Conservation (phyloP, 768 basidiomycete species). For the Tulasnella sp. region DNA sequence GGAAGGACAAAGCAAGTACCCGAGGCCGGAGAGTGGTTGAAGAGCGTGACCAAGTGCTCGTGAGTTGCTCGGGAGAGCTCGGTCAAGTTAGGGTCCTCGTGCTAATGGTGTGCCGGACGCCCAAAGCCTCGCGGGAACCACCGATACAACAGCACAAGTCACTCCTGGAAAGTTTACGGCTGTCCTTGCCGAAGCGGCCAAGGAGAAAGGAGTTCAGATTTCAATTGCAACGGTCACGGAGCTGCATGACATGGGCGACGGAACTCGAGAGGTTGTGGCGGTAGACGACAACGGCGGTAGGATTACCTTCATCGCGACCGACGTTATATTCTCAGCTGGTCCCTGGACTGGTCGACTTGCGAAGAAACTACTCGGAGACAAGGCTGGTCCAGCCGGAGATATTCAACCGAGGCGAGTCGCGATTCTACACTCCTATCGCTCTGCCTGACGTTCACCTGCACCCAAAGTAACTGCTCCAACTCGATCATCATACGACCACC, state of each 20-base stretch:
- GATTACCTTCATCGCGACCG: slow-evolving; percentile 29
- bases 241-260: slow-evolving; percentile 15
- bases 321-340: slow-evolving; percentile 44
- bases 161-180: slow-evolving; percentile 31
- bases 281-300: neutral
- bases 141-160: slow-evolving; percentile 31
- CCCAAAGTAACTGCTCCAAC: slow-evolving; percentile 23
- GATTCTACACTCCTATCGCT: neutral
- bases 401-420: slow-evolving; percentile 24
- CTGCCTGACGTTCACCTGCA: neutral
- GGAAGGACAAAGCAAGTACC: slow-evolving; percentile 19
- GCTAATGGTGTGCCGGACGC: neutral
- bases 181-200: slow-evolving; percentile 27
- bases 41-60: slow-evolving; percentile 21
- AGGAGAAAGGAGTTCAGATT: slow-evolving; percentile 28
- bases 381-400: slow-evolving; percentile 25
- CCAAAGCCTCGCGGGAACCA: slow-evolving; percentile 22
- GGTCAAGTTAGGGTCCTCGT: neutral
- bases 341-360: slow-evolving; percentile 43
- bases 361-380: slow-evolving; percentile 33
- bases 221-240: slow-evolving; percentile 27
- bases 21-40: slow-evolving; percentile 27
- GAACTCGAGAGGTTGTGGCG: slow-evolving; percentile 21
- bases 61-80: neutral
- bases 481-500: slow-evolving; percentile 30